Evolutionary conservation across 2,329 filamentous ascomycete species (phyloP).

Genomic region (Trichoderma citrinoviride): DNA sequence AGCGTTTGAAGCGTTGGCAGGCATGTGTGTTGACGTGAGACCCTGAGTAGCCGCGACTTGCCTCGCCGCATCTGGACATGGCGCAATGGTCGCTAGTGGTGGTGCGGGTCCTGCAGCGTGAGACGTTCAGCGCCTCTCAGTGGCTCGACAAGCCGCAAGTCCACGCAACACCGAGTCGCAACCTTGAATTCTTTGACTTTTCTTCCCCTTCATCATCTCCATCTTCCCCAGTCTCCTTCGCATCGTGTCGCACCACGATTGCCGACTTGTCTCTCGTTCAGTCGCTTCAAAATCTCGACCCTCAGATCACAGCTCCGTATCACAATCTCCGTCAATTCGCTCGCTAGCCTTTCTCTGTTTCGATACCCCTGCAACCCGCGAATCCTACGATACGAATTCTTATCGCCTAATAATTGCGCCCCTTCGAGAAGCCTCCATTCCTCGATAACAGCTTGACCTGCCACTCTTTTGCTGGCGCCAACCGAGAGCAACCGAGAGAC

Average conservation of each 20-base stretch:
- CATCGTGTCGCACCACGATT: conserved; percentile 1
- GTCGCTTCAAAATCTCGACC: conserved; percentile 6
- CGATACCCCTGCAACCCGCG: not conserved
- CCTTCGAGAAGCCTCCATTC: conserved; percentile 12
- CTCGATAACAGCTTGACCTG: not conserved
- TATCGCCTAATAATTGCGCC: conserved; percentile 11
- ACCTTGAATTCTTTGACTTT: not conserved
- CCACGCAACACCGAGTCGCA: not conserved
- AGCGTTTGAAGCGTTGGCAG: not conserved
- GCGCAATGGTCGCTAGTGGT: not conserved
- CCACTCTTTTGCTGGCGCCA: not conserved
- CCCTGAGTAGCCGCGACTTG: not conserved
- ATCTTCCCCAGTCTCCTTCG: not conserved
- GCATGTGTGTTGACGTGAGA: too few species aligned
- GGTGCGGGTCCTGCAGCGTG: not conserved
- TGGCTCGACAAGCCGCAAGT: conserved; percentile 1
- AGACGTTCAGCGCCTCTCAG: conserved; percentile 13
- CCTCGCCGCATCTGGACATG: not conserved
- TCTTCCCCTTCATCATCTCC: not conserved
- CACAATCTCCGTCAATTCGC: conserved; percentile 9
- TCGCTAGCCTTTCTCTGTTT: conserved; percentile 8
- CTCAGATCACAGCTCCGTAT: not conserved
- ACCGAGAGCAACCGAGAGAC: not conserved
- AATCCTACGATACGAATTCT: conserved; percentile 10
- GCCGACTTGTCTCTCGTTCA: conserved; percentile 16